Conservation (phyloP, 495 filamentous ascomycete genomes). For the Corynascus novoguineensis region DNA sequence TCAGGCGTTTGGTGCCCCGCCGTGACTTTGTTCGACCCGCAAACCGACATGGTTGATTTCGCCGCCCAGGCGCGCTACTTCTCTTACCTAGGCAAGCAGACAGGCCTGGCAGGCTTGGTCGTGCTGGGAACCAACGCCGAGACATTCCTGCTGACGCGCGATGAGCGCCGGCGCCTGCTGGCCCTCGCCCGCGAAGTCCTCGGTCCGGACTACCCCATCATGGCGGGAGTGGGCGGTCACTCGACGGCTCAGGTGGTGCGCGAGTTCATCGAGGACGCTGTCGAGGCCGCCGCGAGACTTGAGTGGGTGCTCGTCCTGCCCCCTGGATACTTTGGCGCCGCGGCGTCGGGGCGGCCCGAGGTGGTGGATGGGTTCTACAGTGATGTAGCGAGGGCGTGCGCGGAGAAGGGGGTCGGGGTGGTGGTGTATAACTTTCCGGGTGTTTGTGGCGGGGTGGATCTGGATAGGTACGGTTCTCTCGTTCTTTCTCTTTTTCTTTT, state of each 20-base stretch:
- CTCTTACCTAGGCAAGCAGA: constrained; percentile 45
- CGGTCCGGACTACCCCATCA: constrained; percentile 49
- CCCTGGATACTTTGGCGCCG: constrained; percentile 55
- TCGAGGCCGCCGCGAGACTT: constrained; percentile 42
- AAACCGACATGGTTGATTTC: constrained; percentile 48
- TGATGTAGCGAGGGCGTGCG: constrained; percentile 42
- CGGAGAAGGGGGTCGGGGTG: constrained; percentile 48
- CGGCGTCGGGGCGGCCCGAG: constrained; percentile 45
- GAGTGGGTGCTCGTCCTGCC: constrained; percentile 59
- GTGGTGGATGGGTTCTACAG: constrained; percentile 58
- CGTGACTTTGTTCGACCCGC: constrained; percentile 51
- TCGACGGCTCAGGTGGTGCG: constrained; percentile 59
- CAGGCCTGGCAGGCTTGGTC: constrained; percentile 53
- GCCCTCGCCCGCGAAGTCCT: constrained; percentile 48
- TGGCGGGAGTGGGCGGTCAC: constrained; percentile 60
- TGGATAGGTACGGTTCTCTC: constrained; percentile 36
- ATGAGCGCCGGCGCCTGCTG: constrained; percentile 52
- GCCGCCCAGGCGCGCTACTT: constrained; percentile 49
- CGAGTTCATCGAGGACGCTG: constrained; percentile 54
- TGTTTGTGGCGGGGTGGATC: constrained; percentile 65
- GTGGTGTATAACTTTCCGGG: constrained; percentile 69
- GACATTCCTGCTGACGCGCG: constrained; percentile 57
- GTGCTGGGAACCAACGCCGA: constrained; percentile 63
- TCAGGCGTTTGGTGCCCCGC: constrained; percentile 43
- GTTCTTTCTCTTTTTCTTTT: not conserved